Evolutionary conservation across 2,329 filamentous ascomycete species (phyloP).

Genomic region (Monosporascus sp.): DNA sequence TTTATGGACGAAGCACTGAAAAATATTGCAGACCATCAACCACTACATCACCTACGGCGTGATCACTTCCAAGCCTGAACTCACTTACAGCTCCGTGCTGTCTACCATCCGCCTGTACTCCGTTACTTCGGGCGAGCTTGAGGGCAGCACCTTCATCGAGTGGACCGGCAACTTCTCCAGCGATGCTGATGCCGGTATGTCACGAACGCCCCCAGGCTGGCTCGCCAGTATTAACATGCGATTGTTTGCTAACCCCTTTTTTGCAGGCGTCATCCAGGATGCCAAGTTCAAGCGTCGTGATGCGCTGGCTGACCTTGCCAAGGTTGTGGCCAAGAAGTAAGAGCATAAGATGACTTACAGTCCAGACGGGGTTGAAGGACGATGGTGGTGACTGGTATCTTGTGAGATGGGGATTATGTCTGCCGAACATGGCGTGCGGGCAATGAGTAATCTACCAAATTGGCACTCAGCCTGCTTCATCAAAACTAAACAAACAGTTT

Average conservation of each 20-base stretch:
- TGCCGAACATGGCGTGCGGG: too few relatives aligned
- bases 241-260: constrained; percentile 8
- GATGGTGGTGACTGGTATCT: not conserved
- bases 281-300: constrained; percentile 73
- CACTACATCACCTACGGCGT: constrained; percentile 72
- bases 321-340: constrained; percentile 36
- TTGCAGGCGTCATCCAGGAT: constrained; percentile 63
- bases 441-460: too few relatives aligned
- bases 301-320: constrained; percentile 61
- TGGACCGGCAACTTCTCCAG: constrained; percentile 67
- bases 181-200: constrained; percentile 63
- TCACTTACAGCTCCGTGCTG: constrained; percentile 61
- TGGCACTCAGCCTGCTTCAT: too few relatives aligned
- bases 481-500: too few relatives aligned
- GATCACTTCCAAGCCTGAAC: constrained; percentile 60
- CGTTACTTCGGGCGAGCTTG: constrained; percentile 60
- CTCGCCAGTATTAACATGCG: not conserved
- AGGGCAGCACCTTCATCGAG: constrained; percentile 61
- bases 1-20: not conserved
- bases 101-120: constrained; percentile 62
- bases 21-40: constrained; percentile 52
- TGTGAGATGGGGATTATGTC: too few relatives aligned
- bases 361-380: not conserved
- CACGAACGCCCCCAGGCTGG: not conserved
- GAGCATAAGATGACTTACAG: not conserved